Percentiles rank a stretch among this genome's conserved stretches.
These are phyloP conservation scores for Ophiostoma australiae DNA, from an alignment of 2,329 filamentous ascomycete species.

Conservation along the genomic window DNA sequence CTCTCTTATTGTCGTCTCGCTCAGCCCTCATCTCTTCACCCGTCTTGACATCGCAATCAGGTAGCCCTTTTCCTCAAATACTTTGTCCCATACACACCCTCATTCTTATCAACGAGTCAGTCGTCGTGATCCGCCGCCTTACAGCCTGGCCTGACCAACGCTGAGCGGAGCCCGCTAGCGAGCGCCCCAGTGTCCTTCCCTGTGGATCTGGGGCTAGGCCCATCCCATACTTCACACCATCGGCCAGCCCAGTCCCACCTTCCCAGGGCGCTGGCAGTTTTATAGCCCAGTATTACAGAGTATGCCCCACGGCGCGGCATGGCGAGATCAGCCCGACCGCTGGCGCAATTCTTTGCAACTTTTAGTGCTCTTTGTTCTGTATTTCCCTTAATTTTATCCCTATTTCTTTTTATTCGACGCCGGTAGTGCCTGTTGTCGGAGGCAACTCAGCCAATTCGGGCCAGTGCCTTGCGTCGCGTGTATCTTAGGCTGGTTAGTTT, in stretches of 20 bases:
- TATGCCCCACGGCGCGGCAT: conserved; percentile 13
- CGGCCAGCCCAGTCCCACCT: background rate
- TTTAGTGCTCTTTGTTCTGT: conserved; percentile 2
- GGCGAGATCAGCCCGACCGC: conserved; percentile 21
- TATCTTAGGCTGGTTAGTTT: background rate
- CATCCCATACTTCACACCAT: background rate
- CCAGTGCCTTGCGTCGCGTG: background rate
- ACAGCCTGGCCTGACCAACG: background rate
- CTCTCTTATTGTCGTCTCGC: background rate
- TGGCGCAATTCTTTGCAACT: conserved; percentile 19
- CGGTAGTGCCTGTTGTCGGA: background rate
- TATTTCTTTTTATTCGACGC: conserved; percentile 1
- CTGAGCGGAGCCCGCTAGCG: conserved; percentile 10
- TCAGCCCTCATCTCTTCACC: background rate
- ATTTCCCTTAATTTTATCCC: background rate
- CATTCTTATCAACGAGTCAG: background rate
- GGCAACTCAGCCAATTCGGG: background rate
- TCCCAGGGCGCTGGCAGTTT: background rate
- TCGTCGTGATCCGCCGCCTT: background rate
- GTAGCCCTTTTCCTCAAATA: too few species aligned
- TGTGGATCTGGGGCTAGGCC: conserved; percentile 11
- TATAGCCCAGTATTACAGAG: background rate
- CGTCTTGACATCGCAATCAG: background rate
- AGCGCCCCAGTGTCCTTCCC: background rate
- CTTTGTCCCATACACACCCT: too few species aligned